Evolutionary conservation across 2,329 filamentous ascomycete species (phyloP), one percentile per base, ranked within the genome.

Genomic region (Fusarium nisikadoi): DNA sequence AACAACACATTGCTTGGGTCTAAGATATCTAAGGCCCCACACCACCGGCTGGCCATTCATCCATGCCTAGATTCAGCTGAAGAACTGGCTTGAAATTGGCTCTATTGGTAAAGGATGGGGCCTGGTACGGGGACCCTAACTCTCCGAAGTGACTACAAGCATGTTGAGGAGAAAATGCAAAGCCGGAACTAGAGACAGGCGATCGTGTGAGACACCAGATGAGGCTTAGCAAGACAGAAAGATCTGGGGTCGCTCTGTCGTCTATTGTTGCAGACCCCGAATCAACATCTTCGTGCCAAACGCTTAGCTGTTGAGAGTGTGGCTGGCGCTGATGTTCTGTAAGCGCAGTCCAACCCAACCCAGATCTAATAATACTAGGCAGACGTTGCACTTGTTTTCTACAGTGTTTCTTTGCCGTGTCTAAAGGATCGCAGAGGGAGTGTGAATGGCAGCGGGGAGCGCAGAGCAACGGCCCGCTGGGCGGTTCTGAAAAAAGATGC

Each of bases 361-460:
- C 20, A 56, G 42, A 23, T 74, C 60, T 61, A 74, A 70, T 49
- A 56, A 59, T 65, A 62, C 66, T 53, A 53, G 41, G 35, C 64
- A 41, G 42, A 38, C 41, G 46, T 64, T 59, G 33, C 27, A 33
- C 36, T 39, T 55, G 36, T 41, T 54, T 50, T 62, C 60, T 58
- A 38, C 38, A 60, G 23, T 63, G n/a, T 31, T 42, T 50, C 38
- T 25, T 46, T 14, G 13, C 45, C 38, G 45, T 56, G 25, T 56
- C 25, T 72, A 36, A 31, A 45, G 64, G 6, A 27, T n/a, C 25
- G 33, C n/a, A 27, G 25, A 52, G 23, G 33, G 19, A 38, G 19
- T n/a, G 33, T 38, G 49, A 52, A 36, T 25, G 38, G 19, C 29
- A 43, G 39, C 43, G 39, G 58, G 41, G 29, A 55, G 53, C 42